Percentiles rank a stretch among this genome's conserved stretches.
Conservation (phyloP, 1,139 yeast species). For the Yamadazyma spencermartinsiae region DNA sequence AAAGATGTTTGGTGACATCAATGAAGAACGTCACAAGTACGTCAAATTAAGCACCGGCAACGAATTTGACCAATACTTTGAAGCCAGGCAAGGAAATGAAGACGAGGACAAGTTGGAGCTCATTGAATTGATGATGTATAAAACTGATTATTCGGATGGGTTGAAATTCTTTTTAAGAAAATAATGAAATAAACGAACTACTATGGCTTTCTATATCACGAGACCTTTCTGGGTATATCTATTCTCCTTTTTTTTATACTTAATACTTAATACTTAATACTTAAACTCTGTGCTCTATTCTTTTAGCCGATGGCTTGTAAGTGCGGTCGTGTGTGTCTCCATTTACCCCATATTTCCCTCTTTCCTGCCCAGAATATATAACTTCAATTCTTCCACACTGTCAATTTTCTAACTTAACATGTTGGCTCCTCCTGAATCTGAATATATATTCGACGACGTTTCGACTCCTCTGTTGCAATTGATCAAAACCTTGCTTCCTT, state of each 20-base stretch:
- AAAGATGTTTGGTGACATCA: slow-evolving; percentile 63
- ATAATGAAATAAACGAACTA: not conserved
- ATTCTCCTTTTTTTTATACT: too few species aligned
- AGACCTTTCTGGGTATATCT: too few species aligned
- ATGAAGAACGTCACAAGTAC: slow-evolving; percentile 35
- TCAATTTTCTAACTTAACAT: slow-evolving; percentile 4
- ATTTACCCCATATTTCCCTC: not conserved
- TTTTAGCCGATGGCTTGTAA: too few species aligned
- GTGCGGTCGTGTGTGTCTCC: not conserved
- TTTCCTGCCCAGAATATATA: not conserved
- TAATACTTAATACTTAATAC: too few species aligned
- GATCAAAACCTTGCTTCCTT: slow-evolving; percentile 26
- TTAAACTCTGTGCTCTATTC: too few species aligned
- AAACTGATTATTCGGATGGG: slow-evolving; percentile 17
- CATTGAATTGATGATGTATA: slow-evolving; percentile 16
- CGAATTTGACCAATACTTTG: slow-evolving; percentile 26
- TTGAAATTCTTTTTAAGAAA: slow-evolving; percentile 10
- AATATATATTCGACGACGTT: slow-evolving; percentile 21
- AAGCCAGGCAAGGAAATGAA: slow-evolving; percentile 8
- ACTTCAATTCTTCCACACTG: not conserved
- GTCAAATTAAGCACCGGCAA: slow-evolving; percentile 28
- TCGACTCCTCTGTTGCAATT: slow-evolving; percentile 19
- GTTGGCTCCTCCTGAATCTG: slow-evolving; percentile 16
- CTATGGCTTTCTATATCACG: too few species aligned
- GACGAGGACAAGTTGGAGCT: slow-evolving; percentile 14